These are phyloP conservation scores for Saccharomycopsis malanga DNA, from an alignment of 805 yeast genomes.

Conservation along the genomic window DNA sequence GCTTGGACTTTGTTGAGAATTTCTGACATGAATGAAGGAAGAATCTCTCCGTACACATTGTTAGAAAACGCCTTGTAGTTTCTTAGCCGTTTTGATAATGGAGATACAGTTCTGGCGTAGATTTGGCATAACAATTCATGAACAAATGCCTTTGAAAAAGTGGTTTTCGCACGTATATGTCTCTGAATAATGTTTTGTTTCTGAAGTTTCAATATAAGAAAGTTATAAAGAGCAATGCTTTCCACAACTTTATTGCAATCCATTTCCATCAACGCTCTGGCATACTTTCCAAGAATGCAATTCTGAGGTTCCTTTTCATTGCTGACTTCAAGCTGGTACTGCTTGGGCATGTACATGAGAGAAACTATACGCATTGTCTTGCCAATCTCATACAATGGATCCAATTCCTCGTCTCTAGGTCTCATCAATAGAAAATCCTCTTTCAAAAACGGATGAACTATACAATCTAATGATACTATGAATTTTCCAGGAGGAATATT, in stretches of 20 bases:
- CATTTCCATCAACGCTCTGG: constrained; percentile 28
- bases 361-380: constrained; percentile 40
- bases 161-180: constrained; percentile 28
- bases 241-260: constrained; percentile 28
- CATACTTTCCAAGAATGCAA: constrained; percentile 36
- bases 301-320: constrained; percentile 30
- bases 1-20: constrained; percentile 57
- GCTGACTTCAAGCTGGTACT: constrained; percentile 29
- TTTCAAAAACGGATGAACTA: neutral
- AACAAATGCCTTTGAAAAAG: constrained; percentile 37
- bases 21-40: constrained; percentile 68
- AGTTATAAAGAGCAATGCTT: constrained; percentile 39
- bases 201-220: constrained; percentile 32
- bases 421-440: constrained; percentile 16
- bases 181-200: constrained; percentile 27
- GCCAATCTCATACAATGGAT: constrained; percentile 59
- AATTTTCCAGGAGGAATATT: neutral
- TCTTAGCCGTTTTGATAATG: constrained; percentile 55
- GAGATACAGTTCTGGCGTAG: constrained; percentile 74
- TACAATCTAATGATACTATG: neutral
- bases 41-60: constrained; percentile 83
- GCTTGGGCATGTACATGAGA: constrained; percentile 34
- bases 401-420: constrained; percentile 50
- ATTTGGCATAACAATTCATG: constrained; percentile 69
- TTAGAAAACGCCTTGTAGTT: constrained; percentile 82